These are phyloP conservation scores for Plasmopara viticola DNA, from an alignment of 352 stramenopile genomes.

Conservation along the genomic window DNA sequence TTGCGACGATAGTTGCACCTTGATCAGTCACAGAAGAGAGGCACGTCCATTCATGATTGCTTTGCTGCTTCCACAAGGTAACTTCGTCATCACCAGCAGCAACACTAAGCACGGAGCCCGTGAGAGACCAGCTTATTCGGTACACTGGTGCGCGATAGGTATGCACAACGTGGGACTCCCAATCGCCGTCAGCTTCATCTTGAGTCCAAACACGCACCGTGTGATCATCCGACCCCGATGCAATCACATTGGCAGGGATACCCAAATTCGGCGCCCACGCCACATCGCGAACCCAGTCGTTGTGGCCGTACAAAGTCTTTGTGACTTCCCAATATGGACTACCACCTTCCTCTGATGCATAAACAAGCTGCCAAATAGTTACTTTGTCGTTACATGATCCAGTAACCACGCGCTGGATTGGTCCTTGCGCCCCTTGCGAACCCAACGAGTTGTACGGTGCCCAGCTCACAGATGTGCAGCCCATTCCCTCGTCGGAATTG, in stretches of 20 bases:
- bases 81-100: slow-evolving; percentile 63
- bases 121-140: slow-evolving; percentile 81
- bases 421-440: slow-evolving; percentile 53
- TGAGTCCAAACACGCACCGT: slow-evolving; percentile 79
- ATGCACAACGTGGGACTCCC: slow-evolving; percentile 55
- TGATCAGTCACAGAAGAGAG: slow-evolving; percentile 72
- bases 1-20: slow-evolving; percentile 32
- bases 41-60: slow-evolving; percentile 55
- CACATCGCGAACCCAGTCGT: slow-evolving; percentile 82
- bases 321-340: slow-evolving; percentile 32
- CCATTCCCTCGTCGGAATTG: slow-evolving; percentile 67
- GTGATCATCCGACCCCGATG: slow-evolving; percentile 77
- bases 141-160: slow-evolving; percentile 71
- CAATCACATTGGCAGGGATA: slow-evolving; percentile 75
- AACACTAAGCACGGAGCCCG: slow-evolving; percentile 55
- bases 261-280: slow-evolving; percentile 79
- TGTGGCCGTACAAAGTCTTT: slow-evolving; percentile 50
- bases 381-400: slow-evolving; percentile 59
- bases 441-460: slow-evolving; percentile 84
- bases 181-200: slow-evolving; percentile 51
- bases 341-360: slow-evolving; percentile 23
- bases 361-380: slow-evolving; percentile 54
- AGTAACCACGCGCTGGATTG: slow-evolving; percentile 69
- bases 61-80: slow-evolving; percentile 76
- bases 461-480: slow-evolving; percentile 79